Evolutionary conservation across 495 filamentous ascomycete species (phyloP).

Genomic region (Podospora tetraspora): DNA sequence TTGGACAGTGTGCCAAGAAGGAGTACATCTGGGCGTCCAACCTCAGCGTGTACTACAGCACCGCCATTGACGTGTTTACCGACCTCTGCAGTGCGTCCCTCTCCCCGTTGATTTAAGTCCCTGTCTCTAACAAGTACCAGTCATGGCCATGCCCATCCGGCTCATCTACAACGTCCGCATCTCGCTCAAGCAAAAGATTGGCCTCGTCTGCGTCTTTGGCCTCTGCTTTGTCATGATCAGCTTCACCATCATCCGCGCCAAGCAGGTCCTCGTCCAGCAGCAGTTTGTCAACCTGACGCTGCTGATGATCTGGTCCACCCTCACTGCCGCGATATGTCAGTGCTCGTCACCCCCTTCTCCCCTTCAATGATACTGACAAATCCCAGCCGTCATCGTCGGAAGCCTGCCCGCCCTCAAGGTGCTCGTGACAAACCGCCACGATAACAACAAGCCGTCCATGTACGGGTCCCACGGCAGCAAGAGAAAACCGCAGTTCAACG

Average conservation of each 20-base stretch:
- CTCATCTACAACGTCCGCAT: constrained; percentile 47
- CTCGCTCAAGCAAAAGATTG: constrained; percentile 41
- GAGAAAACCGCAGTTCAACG: constrained; percentile 12
- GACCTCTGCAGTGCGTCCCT: constrained; percentile 30
- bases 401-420: constrained; percentile 46
- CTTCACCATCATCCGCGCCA: constrained; percentile 46
- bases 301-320: constrained; percentile 35
- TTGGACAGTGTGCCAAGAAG: constrained; percentile 24
- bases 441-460: constrained; percentile 54
- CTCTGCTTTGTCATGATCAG: constrained; percentile 48
- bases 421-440: constrained; percentile 49
- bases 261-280: constrained; percentile 31
- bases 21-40: constrained; percentile 32
- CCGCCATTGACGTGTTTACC: constrained; percentile 41
- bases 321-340: constrained; percentile 32
- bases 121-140: constrained; percentile 21
- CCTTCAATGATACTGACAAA: not conserved
- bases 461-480: constrained; percentile 35
- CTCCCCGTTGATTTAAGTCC: not conserved
- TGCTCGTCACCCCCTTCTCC: not conserved
- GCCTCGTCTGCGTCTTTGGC: constrained; percentile 45
- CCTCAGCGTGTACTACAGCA: constrained; percentile 42
- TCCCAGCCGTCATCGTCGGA: constrained; percentile 43
- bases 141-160: constrained; percentile 49
- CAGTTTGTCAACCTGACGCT: constrained; percentile 33